Percentiles rank a stretch among this genome's conserved stretches.
Evolutionary conservation across 495 filamentous ascomycete species (phyloP).

Genomic region (Penicillium roqueforti): DNA sequence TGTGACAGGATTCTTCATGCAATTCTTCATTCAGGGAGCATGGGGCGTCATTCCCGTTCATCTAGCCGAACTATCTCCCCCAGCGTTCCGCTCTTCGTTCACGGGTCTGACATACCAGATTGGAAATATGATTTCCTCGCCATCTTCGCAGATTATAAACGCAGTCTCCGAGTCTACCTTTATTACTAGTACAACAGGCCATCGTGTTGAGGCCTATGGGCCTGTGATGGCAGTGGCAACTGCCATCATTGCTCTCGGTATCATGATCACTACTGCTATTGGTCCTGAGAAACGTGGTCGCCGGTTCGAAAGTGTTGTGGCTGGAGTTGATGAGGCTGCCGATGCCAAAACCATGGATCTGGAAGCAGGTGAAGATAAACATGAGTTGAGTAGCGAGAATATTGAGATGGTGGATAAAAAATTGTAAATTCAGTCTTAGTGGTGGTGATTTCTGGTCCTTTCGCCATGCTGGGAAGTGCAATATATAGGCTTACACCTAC

Average conservation of each 20-base stretch:
- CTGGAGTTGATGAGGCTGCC: conserved; percentile 47
- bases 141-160: conserved; percentile 68
- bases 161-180: conserved; percentile 55
- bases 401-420: conserved; percentile 29
- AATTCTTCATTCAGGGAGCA: conserved; percentile 74
- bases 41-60: conserved; percentile 79
- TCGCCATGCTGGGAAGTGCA: no score
- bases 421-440: neutral
- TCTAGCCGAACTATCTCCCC: conserved; percentile 71
- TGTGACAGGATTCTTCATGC: conserved; percentile 67
- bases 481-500: neutral
- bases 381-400: conserved; percentile 13
- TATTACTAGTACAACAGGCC: conserved; percentile 42
- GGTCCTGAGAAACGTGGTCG: conserved; percentile 61
- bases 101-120: conserved; percentile 60
- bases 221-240: conserved; percentile 66
- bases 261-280: conserved; percentile 52
- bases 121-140: conserved; percentile 72
- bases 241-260: conserved; percentile 62
- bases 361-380: conserved; percentile 16
- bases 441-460: neutral
- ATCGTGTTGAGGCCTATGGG: conserved; percentile 60
- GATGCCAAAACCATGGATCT: conserved; percentile 17
- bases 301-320: conserved; percentile 58
- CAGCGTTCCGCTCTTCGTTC: conserved; percentile 62